Percentiles rank a stretch among this genome's conserved stretches.
phyloP scores from a whole-genome alignment of 768 basidiomycete genomes.

The Mycena vitilis region DNA sequence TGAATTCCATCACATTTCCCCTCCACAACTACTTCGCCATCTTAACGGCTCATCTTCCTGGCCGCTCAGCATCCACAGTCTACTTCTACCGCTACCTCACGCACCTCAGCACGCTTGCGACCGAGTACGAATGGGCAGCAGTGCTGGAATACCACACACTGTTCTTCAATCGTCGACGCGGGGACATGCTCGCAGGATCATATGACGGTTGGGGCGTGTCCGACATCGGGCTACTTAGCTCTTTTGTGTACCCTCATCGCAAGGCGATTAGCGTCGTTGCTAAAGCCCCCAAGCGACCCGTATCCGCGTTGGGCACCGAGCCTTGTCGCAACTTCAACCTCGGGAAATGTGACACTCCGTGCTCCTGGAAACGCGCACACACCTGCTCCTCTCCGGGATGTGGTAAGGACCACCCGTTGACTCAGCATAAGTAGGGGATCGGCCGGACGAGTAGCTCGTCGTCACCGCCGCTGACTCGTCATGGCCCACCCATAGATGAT shows the following conservation, averaged over 20 bases:
- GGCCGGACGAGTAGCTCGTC: too few relatives aligned
- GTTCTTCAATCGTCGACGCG: constrained; percentile 16
- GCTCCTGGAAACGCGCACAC: constrained; percentile 3
- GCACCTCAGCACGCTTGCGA: constrained; percentile 3
- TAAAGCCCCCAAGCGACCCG: too few relatives aligned
- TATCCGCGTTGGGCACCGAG: too few relatives aligned
- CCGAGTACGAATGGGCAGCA: constrained; percentile 20
- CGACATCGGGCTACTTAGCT: constrained; percentile 11
- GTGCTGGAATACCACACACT: constrained; percentile 19
- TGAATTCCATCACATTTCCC: constrained; percentile 10
- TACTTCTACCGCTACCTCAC: constrained; percentile 21
- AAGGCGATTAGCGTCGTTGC: too few relatives aligned
- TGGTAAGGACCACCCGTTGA: constrained; percentile 15
- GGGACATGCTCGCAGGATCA: constrained; percentile 7
- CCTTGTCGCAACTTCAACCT: too few relatives aligned
- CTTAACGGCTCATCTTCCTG: neutral
- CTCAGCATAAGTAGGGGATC: too few relatives aligned
- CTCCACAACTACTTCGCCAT: constrained; percentile 18
- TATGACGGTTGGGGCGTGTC: constrained; percentile 4
- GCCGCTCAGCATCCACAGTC: neutral
- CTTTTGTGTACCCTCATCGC: constrained; percentile 3
- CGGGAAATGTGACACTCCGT: neutral
- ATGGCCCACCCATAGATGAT: too few relatives aligned
- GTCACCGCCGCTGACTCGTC: too few relatives aligned
- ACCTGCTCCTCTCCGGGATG: constrained; percentile 10